These are phyloP conservation scores for Cercophora sp. DNA, from an alignment of 495 filamentous ascomycete genomes.

Conservation along the genomic window DNA sequence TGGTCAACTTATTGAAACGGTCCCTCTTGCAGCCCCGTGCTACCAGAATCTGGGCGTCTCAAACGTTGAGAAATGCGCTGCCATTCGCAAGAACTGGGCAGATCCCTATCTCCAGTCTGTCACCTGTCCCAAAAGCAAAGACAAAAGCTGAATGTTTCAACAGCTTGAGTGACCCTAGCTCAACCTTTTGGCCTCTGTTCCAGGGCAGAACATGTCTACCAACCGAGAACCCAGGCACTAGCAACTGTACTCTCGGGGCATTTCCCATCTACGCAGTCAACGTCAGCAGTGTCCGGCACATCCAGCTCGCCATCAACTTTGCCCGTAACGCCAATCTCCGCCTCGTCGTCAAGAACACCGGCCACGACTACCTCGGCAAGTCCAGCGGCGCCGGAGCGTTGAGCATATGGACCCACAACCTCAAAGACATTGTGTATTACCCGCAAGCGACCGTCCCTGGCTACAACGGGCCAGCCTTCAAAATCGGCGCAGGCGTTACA, in stretches of 20 bases:
- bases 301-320: conserved; percentile 44
- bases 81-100: conserved; percentile 13
- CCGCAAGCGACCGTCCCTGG: conserved; percentile 28
- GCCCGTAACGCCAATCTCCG: conserved; percentile 34
- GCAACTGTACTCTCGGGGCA: conserved; percentile 50
- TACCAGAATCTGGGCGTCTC: conserved; percentile 27
- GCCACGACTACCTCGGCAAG: conserved; percentile 41
- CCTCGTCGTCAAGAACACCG: conserved; percentile 41
- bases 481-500: conserved; percentile 52
- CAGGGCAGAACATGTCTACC: conserved; percentile 53
- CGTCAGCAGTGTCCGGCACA: conserved; percentile 33
- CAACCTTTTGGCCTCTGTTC: conserved; percentile 43
- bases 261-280: conserved; percentile 53
- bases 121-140: too few species aligned
- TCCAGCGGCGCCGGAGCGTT: conserved; percentile 52
- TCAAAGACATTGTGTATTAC: conserved; percentile 45
- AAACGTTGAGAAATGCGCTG: conserved; percentile 18
- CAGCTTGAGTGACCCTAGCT: conserved; percentile 15
- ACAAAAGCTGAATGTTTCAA: too few species aligned
- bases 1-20: conserved; percentile 26
- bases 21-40: conserved; percentile 36
- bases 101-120: background rate
- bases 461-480: conserved; percentile 45
- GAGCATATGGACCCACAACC: conserved; percentile 57
- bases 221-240: conserved; percentile 36